These are phyloP conservation scores for Eucalyptus guilfoylei DNA, from an alignment of 345 rosid species.

Conservation along the genomic window DNA sequence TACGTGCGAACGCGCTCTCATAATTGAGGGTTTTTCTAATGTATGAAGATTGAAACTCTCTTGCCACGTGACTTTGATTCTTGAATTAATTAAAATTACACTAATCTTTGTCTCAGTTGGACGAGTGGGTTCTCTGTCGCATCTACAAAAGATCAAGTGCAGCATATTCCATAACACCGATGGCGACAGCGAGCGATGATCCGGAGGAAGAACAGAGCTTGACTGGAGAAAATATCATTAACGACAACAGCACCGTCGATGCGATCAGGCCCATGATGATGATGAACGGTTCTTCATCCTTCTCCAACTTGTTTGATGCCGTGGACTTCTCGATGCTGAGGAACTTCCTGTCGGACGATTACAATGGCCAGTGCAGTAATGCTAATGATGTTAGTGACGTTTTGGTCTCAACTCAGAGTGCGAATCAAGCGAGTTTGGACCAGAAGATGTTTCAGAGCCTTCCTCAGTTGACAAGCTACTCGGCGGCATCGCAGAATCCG, in stretches of 20 bases:
- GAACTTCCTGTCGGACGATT: conserved; percentile 35
- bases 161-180: conserved; percentile 18
- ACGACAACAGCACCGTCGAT: conserved; percentile 4
- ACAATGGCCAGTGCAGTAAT: not conserved
- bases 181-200: conserved; percentile 33
- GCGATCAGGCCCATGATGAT: conserved; percentile 13
- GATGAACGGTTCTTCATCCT: conserved; percentile 27
- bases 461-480: not conserved
- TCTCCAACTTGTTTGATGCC: conserved; percentile 65
- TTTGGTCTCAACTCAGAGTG: not conserved
- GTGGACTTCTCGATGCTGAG: conserved; percentile 47
- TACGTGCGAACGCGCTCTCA: not conserved
- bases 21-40: not conserved
- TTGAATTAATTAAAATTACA: not conserved
- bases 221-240: conserved; percentile 15
- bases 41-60: not conserved
- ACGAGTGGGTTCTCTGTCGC: conserved; percentile 96
- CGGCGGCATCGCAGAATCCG: not conserved
- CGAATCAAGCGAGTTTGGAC: not conserved
- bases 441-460: not conserved
- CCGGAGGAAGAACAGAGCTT: conserved; percentile 37
- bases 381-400: not conserved
- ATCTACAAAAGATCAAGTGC: conserved; percentile 66
- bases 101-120: conserved; percentile 23
- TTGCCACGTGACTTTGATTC: not conserved